Base-by-base conservation (phyloP, 2,329 filamentous ascomycete genomes). In the Penicillium janthinellum region DNA sequence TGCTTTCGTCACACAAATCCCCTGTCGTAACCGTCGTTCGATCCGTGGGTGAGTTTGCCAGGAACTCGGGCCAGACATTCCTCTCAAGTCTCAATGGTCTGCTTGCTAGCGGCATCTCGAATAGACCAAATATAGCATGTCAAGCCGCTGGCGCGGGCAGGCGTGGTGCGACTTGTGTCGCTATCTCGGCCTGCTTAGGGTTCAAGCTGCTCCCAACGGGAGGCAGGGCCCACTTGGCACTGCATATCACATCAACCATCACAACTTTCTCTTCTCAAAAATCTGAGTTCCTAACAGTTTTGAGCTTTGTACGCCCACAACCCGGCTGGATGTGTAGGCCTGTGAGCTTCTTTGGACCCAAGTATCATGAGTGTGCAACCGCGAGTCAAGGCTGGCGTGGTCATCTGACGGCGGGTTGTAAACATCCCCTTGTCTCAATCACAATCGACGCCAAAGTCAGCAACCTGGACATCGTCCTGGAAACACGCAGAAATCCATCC, bases 1-100 rank as follows among this genome's bases (percentile, higher is more conserved):
- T 50, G 51, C 35, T 64, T 48, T 67, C 60, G 59, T 72, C 69
- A 68, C 59, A 39, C 55, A 15, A 55, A 42, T 14, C 37, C 51
- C 56, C 22, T 12, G 55, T 22, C 51, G 28, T 37, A 54, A 35
- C 50, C 17, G 38, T 17, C 7, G 12, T 17, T 60, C 49, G 38
- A 51, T 44, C 41, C 17, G 34, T 47, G 49, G 42, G 57, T 53
- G 45, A 41, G n/a, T 5, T 12, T 11, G 17, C 35, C 37, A 45
- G 52, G 52, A 37, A 34, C 35, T 31, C 8, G 37, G 35, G 17
- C 35, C 49, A n/a, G 49, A 39, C n/a, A 38, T 7, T 37, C 34
- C 17, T 20, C 17, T n/a, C 35, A 5, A 52, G 2, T 22, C 25
- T 20, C 1, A 5, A 14, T 38, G 15, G 14, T 28, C 28, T 34